These are phyloP conservation scores for Botrytis deweyae DNA, from an alignment of 2,329 filamentous ascomycete genomes.

Conservation along the genomic window DNA sequence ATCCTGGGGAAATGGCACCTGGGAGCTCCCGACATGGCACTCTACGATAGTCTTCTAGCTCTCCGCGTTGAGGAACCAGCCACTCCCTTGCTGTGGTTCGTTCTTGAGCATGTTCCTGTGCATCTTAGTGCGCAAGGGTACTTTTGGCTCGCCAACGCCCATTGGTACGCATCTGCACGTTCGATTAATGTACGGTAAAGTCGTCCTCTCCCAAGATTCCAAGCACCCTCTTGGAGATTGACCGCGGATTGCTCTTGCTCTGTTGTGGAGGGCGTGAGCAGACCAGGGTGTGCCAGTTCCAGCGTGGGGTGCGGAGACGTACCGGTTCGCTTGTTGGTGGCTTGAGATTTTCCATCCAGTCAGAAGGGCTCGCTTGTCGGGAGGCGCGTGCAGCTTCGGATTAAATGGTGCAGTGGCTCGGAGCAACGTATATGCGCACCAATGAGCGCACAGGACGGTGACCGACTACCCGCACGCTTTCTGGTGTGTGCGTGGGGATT, in stretches of 20 bases:
- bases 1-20: slow-evolving; percentile 18
- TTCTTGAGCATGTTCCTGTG: neutral
- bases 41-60: neutral
- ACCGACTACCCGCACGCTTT: neutral
- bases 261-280: neutral
- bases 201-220: neutral
- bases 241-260: neutral
- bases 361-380: slow-evolving; percentile 8
- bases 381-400: neutral
- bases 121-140: neutral
- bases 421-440: slow-evolving; percentile 20
- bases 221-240: neutral
- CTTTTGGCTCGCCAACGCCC: neutral
- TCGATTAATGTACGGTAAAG: neutral
- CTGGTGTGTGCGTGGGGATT: neutral
- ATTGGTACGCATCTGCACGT: slow-evolving; percentile 15
- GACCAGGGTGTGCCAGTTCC: neutral
- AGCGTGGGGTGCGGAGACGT: slow-evolving; percentile 5
- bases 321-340: neutral
- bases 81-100: slow-evolving; percentile 2
- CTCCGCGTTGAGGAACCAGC: neutral
- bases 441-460: neutral
- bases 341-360: slow-evolving; percentile 15
- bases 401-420: neutral
- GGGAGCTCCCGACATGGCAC: neutral